Conservation (phyloP, 1,284 basidiomycete species). For the Meripilus lineatus region DNA sequence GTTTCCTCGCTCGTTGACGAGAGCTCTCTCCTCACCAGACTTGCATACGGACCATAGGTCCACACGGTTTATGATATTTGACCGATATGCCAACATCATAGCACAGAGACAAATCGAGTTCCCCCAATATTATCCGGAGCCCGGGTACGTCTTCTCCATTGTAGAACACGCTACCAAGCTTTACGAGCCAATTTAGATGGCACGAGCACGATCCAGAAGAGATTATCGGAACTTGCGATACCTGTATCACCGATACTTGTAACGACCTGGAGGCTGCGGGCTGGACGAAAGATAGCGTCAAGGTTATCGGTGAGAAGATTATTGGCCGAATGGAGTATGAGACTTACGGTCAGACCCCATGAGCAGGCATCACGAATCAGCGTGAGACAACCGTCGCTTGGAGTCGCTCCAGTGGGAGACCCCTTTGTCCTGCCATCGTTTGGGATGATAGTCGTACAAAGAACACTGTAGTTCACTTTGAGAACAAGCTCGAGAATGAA, state of each 20-base stretch:
- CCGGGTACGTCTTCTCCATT: constrained; percentile 53
- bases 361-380: constrained; percentile 91
- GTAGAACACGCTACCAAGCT: constrained; percentile 1
- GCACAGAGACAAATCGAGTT: constrained; percentile 89
- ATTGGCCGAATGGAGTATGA: neutral
- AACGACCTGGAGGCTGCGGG: constrained; percentile 72
- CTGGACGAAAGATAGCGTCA: constrained; percentile 76
- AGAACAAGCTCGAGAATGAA: constrained; percentile 65
- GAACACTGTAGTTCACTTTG: constrained; percentile 73
- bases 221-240: constrained; percentile 74
- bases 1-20: constrained; percentile 1
- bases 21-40: constrained; percentile 3
- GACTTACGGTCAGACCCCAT: constrained; percentile 8
- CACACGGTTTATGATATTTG: constrained; percentile 92
- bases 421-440: constrained; percentile 87
- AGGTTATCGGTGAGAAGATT: constrained; percentile 75
- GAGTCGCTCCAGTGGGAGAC: constrained; percentile 87
- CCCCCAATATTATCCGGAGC: constrained; percentile 86
- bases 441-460: constrained; percentile 96
- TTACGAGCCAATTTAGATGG: constrained; percentile 55
- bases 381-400: constrained; percentile 95
- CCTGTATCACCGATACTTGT: constrained; percentile 75
- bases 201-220: constrained; percentile 93
- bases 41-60: constrained; percentile 53
- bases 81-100: constrained; percentile 84